phyloP scores from a whole-genome alignment of 306 rosid genomes.

The Nissolia schottii region DNA sequence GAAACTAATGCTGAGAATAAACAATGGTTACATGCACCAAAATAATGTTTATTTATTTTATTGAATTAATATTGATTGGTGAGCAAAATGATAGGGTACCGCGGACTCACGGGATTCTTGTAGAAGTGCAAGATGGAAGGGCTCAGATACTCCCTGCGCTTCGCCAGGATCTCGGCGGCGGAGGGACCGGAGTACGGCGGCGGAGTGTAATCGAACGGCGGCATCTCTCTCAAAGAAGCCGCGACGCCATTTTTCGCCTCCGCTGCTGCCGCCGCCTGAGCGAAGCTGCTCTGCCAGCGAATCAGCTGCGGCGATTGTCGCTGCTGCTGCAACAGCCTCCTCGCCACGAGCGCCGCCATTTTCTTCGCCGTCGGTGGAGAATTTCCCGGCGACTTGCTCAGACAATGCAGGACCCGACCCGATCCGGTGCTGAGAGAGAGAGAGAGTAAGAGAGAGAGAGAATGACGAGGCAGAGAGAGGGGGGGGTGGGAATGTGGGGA shows the following conservation, averaged over 20 bases:
- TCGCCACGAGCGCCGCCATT: constrained; percentile 38
- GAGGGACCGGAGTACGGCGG: constrained; percentile 69
- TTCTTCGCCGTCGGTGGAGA: neutral
- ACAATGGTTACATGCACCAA: neutral
- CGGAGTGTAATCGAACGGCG: constrained; percentile 71
- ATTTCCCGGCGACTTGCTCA: neutral
- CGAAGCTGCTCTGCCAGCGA: constrained; percentile 33
- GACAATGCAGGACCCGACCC: neutral
- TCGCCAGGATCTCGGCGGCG: constrained; percentile 58
- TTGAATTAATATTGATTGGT: too few species aligned
- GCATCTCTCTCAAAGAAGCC: too few species aligned
- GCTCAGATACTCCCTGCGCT: constrained; percentile 68
- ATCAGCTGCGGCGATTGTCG: neutral
- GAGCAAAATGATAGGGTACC: neutral
- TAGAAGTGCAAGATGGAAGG: constrained; percentile 58
- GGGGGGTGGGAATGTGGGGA: too few species aligned
- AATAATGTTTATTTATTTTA: neutral
- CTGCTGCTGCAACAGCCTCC: constrained; percentile 11
- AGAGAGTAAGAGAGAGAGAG: neutral
- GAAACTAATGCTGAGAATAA: neutral
- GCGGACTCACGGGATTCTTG: constrained; percentile 55
- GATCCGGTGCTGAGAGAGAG: neutral
- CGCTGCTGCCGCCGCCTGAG: constrained; percentile 27
- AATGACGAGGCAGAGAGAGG: neutral
- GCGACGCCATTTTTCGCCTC: constrained; percentile 23